These are phyloP conservation scores for Solanum etuberosum DNA, from an alignment of 257 asterid genomes.

Conservation along the genomic window DNA sequence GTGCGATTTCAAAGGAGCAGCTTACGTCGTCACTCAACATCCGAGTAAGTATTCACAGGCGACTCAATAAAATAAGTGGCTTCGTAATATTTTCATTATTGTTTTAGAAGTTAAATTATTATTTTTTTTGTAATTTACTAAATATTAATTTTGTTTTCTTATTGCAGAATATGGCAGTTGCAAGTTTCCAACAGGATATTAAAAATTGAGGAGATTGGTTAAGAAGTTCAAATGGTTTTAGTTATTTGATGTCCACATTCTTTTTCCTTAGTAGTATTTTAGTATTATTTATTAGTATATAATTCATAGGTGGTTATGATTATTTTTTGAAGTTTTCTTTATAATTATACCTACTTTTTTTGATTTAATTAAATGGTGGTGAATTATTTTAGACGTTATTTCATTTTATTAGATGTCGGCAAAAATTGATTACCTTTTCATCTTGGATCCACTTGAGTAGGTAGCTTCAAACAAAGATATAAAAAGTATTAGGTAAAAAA, in stretches of 20 bases:
- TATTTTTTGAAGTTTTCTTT: neutral
- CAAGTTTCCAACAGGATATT: constrained; percentile 37
- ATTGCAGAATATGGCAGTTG: constrained; percentile 47
- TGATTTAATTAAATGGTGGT: neutral
- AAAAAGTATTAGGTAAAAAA: neutral
- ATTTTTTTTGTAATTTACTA: no score
- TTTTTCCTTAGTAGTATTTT: neutral
- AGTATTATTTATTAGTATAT: neutral
- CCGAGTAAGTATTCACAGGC: constrained; percentile 41
- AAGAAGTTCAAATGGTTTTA: neutral
- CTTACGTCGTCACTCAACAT: constrained; percentile 53
- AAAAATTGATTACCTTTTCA: neutral
- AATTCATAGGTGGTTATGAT: neutral
- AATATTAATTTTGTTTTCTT: neutral
- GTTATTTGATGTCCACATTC: neutral
- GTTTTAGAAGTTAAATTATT: fast-evolving
- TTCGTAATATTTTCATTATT: no score
- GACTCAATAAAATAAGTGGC: no score
- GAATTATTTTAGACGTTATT: neutral
- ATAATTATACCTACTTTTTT: neutral
- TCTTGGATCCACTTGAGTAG: neutral
- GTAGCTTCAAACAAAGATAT: neutral
- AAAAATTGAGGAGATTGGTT: neutral
- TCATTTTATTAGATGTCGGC: neutral
- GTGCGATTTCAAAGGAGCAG: constrained; percentile 72